Percentiles rank a stretch among this genome's conserved stretches.
Evolutionary conservation across 2,329 filamentous ascomycete species (phyloP).

Genomic region (Xylaria sp.): DNA sequence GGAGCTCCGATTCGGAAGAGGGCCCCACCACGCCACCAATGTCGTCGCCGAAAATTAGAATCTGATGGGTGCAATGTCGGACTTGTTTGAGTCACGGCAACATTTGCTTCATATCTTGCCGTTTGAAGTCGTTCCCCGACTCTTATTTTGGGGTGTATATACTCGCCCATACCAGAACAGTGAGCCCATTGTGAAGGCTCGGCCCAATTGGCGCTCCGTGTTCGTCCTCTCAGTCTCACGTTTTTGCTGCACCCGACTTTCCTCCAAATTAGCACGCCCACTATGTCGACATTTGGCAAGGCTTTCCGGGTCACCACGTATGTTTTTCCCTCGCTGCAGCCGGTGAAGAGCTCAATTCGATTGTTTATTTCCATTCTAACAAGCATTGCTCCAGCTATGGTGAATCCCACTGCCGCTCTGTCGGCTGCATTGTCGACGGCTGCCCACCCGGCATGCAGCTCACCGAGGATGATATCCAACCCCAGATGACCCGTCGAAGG

Average conservation of each 20-base stretch:
- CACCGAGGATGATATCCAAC: conserved; percentile 87
- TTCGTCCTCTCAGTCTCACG: neutral
- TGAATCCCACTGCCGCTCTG: conserved; percentile 88
- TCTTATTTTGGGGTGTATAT: neutral
- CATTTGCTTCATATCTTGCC: neutral
- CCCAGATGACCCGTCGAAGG: conserved; percentile 87
- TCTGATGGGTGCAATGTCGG: neutral
- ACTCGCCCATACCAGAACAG: neutral
- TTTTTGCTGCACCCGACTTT: neutral
- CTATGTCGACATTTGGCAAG: conserved; percentile 91
- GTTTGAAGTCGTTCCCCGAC: neutral
- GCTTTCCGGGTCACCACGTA: conserved; percentile 85
- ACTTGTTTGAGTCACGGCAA: neutral
- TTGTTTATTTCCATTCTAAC: conserved; percentile 9
- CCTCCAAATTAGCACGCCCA: conserved; percentile 39
- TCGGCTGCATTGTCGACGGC: conserved; percentile 94
- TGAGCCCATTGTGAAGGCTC: neutral
- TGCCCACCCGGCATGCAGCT: conserved; percentile 87
- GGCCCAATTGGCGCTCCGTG: neutral
- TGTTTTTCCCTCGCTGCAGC: conserved; percentile 38
- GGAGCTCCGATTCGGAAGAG: conserved; percentile 19
- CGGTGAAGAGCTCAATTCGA: conserved; percentile 10
- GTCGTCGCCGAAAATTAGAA: conserved; percentile 10
- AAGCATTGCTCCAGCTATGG: conserved; percentile 61
- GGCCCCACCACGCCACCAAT: conserved; percentile 15